Evolutionary conservation across 1,284 basidiomycete species (phyloP), one percentile per base, ranked within the genome.

Genomic region (Vanrija sp.): DNA sequence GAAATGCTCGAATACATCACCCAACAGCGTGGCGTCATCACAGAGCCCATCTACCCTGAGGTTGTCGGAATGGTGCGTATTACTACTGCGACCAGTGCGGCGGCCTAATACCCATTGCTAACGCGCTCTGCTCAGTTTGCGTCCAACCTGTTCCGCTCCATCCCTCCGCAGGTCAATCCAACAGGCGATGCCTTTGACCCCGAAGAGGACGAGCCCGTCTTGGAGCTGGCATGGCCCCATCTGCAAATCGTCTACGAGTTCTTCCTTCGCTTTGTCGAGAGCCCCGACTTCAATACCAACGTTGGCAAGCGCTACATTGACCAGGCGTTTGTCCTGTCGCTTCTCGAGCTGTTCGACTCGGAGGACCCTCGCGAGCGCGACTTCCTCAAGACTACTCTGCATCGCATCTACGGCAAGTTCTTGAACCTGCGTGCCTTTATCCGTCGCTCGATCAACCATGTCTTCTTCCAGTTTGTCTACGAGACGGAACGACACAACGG

Each of bases 1-100:
- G 96, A 99, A 80, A 93, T 99, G 91, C 83, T 99, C 72, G 96
- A 98, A 72, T 98, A 98, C 78, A 96, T 99, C 75, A 98, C 95
- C 51, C 92, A 89, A 49, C 92, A 97, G 77, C 85, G 92, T 60
- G 89, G 90, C 61, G 93, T 98, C 66, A 96, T 99, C 72, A 97
- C 93, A 49, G 96, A 99, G 76, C 85, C 83, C 68, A 83, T 98
- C 85, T 99, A 99, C 83, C 96, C 96, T 49, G 96, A 98, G 81
- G 95, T 99, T 60, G 91, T 98, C 65, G 86, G 86, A 74, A 99
- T 98, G 96, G 93, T 91, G 63, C 63, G 86, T 78, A 7, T 40
- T 21, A n/a, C 34, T 6, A 19, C 9, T 38, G 28, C 28, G 28
- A 43, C 14, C 38, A 38, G 34, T 34, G 34, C 34, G 52, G 34